A percentile compares a stretch with the other conserved stretches of the same genome.
Evolutionary conservation across 164 flowering plant species (phyloP).

Genomic region (Piper longum): DNA sequence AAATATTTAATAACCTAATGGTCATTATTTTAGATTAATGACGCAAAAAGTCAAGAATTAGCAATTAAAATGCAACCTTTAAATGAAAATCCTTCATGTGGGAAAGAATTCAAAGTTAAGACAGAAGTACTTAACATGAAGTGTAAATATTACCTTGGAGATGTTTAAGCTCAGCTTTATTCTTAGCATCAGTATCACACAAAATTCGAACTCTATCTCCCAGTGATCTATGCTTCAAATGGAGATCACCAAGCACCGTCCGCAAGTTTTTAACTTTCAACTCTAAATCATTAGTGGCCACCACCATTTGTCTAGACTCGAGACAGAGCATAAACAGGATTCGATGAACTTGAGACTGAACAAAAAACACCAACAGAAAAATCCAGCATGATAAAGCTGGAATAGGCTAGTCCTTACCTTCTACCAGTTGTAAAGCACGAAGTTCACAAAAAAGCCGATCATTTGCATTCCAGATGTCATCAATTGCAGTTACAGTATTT

Average conservation of each 20-base stretch:
- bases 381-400: neutral
- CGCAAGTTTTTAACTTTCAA: constrained; percentile 48
- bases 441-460: constrained; percentile 27
- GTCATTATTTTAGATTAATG: too few relatives aligned
- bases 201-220: constrained; percentile 36
- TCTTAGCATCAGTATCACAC: constrained; percentile 47
- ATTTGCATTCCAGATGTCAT: constrained; percentile 37
- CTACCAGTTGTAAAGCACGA: constrained; percentile 27
- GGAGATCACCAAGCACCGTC: constrained; percentile 39
- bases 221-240: constrained; percentile 47
- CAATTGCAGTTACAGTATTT: constrained; percentile 38
- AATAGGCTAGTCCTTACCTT: constrained; percentile 29
- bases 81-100: too few relatives aligned
- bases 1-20: too few relatives aligned
- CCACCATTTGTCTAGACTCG: constrained; percentile 27
- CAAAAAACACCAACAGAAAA: neutral
- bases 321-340: constrained; percentile 11
- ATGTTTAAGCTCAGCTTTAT: constrained; percentile 48
- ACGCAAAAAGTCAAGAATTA: neutral
- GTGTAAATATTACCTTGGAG: constrained; percentile 42
- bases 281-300: constrained; percentile 27
- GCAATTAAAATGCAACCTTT: too few relatives aligned
- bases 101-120: neutral
- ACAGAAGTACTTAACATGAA: neutral
- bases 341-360: neutral